Conservation (phyloP, 129 eudicot genomes). For the Glebionis coronaria region DNA sequence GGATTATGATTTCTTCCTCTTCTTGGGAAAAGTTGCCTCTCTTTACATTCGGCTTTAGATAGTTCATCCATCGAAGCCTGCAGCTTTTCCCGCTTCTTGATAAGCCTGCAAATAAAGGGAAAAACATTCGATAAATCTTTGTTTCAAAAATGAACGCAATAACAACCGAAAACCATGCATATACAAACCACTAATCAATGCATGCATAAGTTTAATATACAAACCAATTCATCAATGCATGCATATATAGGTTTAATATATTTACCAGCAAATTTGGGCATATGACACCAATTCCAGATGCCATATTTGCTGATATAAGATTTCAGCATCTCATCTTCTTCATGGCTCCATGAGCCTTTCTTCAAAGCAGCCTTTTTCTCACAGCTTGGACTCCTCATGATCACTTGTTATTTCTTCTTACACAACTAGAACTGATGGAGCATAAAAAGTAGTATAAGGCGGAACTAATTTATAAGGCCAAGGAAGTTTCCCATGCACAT, state of each 20-base stretch:
- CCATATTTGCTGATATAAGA: constrained; percentile 34
- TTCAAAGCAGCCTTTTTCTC: constrained; percentile 20
- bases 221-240: background rate
- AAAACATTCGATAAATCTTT: background rate
- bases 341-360: constrained; percentile 44
- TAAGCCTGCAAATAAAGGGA: constrained; percentile 16
- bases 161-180: background rate
- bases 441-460: background rate
- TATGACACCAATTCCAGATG: constrained; percentile 43
- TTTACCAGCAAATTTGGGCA: constrained; percentile 40
- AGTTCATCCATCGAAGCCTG: constrained; percentile 37
- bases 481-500: no score
- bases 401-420: background rate
- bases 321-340: constrained; percentile 35
- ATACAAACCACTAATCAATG: background rate
- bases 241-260: background rate
- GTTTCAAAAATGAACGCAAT: background rate
- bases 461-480: no score
- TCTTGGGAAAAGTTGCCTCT: constrained; percentile 29
- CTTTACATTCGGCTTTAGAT: constrained; percentile 29
- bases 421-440: background rate
- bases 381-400: constrained; percentile 15
- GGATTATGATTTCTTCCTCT: constrained; percentile 30
- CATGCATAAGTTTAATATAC: background rate
- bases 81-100: constrained; percentile 10